These are phyloP conservation scores for Castanea crenata DNA, from an alignment of 306 rosid species.

Conservation along the genomic window DNA sequence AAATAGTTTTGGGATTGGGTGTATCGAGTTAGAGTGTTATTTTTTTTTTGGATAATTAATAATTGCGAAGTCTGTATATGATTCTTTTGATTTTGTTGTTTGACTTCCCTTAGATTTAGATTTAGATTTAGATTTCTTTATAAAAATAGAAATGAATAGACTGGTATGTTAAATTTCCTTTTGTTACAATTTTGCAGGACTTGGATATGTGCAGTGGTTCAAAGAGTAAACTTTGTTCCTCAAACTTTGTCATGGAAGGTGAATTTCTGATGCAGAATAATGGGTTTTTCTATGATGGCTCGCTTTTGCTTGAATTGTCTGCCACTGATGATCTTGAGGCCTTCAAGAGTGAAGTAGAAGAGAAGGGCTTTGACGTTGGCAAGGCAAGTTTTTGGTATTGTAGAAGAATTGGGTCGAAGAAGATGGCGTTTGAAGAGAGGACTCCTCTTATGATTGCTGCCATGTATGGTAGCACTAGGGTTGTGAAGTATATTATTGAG, in stretches of 20 bases:
- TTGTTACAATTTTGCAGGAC: slow-evolving; percentile 51
- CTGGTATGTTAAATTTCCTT: slow-evolving; percentile 24
- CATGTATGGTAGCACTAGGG: slow-evolving; percentile 70
- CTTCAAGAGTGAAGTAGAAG: slow-evolving; percentile 65
- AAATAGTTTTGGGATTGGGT: neutral
- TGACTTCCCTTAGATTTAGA: neutral
- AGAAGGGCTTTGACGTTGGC: slow-evolving; percentile 57
- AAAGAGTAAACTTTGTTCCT: slow-evolving; percentile 45
- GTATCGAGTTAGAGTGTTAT: neutral
- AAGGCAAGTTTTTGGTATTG: slow-evolving; percentile 87
- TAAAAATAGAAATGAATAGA: neutral
- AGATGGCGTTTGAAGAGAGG: slow-evolving; percentile 86
- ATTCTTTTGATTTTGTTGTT: slow-evolving; percentile 5
- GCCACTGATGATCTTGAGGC: slow-evolving; percentile 75
- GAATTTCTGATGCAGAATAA: slow-evolving; percentile 51
- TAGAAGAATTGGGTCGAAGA: slow-evolving; percentile 80
- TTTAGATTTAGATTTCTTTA: neutral
- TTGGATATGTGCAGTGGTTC: slow-evolving; percentile 71
- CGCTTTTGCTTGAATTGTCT: slow-evolving; percentile 73
- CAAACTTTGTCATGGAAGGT: slow-evolving; percentile 56
- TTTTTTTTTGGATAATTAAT: too few relatives aligned
- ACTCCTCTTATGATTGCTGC: slow-evolving; percentile 97
- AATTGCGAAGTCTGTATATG: neutral
- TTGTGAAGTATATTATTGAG: slow-evolving; percentile 61
- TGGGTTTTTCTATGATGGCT: slow-evolving; percentile 30